Base-by-base conservation (phyloP, 75 land plant genomes). In the Pinus albicaulis region DNA sequence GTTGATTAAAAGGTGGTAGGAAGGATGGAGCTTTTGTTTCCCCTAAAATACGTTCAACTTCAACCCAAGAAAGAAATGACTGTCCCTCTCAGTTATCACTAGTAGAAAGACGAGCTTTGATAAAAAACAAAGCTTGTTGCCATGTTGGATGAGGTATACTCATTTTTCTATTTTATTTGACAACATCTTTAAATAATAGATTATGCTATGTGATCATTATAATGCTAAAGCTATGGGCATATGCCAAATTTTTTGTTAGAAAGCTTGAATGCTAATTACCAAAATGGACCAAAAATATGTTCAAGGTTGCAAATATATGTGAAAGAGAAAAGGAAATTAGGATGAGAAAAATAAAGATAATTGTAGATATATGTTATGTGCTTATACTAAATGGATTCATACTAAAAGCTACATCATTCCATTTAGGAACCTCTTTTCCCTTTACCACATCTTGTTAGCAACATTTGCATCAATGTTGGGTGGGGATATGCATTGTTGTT, bases 81-180 rank as follows among this genome's bases (percentile, higher is more conserved):
- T 61, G 75, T 7, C 60, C 26, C 13, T 74, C 86, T 7, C 91
- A 92, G 63, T 81, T 92, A 0, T 57, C 90, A 26, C 75, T 88
- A 12, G 78, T 86, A 5, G 89, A 88, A 76, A 84, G 91, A 70
- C 95, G 98, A 92, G 57, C 81, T 94, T 78, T 83, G 87, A 94
- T n/a, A 90, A 85, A 92, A 88, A 71, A 86, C 89, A 11, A 92
- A 92, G 84, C 90, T 94, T 11, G 61, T 86, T 20, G 77, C 65
- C 74, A 92, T 94, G 92, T 89, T 93, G 73, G 90, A 94, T 77
- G 98, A 94, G 95, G 98, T 94, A 76, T 56, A 59, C 6, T 17
- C 59, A 26, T 24, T n/a, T 68, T 68, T 69, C 56, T 69, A 61
- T 0, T 62, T 34, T 34, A 17, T 52, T 2, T 22, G 17, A 28